Evolutionary conservation across 1,284 basidiomycete genomes (phyloP).

Genomic region (Cerioporus squamosus): DNA sequence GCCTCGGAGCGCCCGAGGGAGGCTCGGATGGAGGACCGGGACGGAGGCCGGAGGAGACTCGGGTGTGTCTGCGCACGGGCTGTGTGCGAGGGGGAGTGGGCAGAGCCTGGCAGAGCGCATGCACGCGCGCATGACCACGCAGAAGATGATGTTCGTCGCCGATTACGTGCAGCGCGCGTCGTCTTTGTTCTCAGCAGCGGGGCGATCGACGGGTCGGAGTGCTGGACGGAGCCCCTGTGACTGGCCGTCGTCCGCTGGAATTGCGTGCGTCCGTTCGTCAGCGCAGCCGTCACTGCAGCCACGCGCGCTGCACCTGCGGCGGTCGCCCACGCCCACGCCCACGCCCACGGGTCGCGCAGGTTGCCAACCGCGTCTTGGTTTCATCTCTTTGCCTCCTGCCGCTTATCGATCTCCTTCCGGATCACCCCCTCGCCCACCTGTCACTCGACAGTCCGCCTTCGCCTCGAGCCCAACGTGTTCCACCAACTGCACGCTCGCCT

Average conservation of each 20-base stretch:
- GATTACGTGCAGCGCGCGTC: conserved; percentile 17
- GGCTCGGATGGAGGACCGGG: conserved; percentile 8
- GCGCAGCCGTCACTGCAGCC: background rate
- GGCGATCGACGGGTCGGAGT: conserved; percentile 22
- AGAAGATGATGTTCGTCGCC: conserved; percentile 22
- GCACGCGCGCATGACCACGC: too few species aligned
- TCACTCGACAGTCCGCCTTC: conserved; percentile 25
- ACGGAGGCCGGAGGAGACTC: conserved; percentile 9
- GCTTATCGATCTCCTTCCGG: conserved; percentile 37
- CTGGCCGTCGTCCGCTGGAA: too few species aligned
- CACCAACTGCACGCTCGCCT: conserved; percentile 11
- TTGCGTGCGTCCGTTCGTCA: background rate
- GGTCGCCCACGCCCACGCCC: background rate
- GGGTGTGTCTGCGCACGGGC: too few species aligned
- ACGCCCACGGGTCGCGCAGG: too few species aligned
- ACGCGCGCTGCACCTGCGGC: background rate
- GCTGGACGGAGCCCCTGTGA: conserved; percentile 22
- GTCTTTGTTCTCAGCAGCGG: conserved; percentile 17
- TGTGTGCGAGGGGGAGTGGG: conserved; percentile 6
- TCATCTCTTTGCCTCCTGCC: conserved; percentile 14
- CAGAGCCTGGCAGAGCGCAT: too few species aligned
- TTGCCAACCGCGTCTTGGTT: conserved; percentile 21
- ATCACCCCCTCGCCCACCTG: conserved; percentile 33
- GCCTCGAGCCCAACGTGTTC: conserved; percentile 27
- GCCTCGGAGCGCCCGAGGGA: conserved; percentile 15